phyloP scores from a whole-genome alignment of 768 basidiomycete species.

The Suillus paluster region DNA sequence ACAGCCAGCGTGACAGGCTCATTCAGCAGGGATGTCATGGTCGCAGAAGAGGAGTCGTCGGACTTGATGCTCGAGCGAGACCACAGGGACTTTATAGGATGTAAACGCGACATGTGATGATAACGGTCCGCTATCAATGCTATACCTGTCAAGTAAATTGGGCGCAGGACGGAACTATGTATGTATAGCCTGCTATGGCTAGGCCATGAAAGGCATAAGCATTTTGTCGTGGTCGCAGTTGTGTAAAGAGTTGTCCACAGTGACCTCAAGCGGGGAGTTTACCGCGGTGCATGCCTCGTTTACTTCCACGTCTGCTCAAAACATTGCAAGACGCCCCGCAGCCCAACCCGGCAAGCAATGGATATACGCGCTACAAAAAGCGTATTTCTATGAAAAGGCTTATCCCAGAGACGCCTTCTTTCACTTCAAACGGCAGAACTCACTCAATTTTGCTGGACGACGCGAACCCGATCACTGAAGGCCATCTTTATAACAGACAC shows the following conservation, averaged over 20 bases:
- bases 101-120: conserved; percentile 28
- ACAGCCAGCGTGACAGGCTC: conserved; percentile 72
- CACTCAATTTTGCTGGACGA: conserved; percentile 67
- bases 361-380: conserved; percentile 16
- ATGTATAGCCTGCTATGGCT: too few species aligned
- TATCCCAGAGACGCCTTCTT: conserved; percentile 45
- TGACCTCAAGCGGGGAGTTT: not conserved
- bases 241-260: not conserved
- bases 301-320: conserved; percentile 67
- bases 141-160: not conserved
- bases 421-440: conserved; percentile 45
- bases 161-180: not conserved
- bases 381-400: conserved; percentile 42
- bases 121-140: not conserved
- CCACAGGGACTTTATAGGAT: conserved; percentile 41
- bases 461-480: conserved; percentile 57
- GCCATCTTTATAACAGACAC: conserved; percentile 53
- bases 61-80: conserved; percentile 31
- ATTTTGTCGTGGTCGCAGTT: not conserved
- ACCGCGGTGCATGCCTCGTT: conserved; percentile 58
- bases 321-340: conserved; percentile 39
- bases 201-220: not conserved
- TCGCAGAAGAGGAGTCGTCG: conserved; percentile 23
- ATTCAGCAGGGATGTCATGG: conserved; percentile 13
- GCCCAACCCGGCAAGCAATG: conserved; percentile 19